Evolutionary conservation across 2,329 filamentous ascomycete genomes (phyloP).

Genomic region (Periconia sp.): DNA sequence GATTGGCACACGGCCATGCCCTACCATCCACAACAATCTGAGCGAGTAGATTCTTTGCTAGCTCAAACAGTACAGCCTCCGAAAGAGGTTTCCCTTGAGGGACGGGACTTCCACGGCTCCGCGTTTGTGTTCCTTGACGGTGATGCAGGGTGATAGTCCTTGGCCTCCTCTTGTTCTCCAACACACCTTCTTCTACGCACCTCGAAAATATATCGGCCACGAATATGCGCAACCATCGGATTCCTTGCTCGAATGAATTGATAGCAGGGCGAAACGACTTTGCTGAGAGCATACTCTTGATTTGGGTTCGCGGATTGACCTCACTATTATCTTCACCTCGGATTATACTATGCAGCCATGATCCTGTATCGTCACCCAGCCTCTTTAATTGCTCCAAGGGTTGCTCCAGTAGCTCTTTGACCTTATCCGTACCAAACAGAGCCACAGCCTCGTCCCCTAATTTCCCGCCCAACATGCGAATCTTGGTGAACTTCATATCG

Average conservation of each 20-base stretch:
- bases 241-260: slow-evolving; percentile 73
- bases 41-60: slow-evolving; percentile 74
- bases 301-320: slow-evolving; percentile 86
- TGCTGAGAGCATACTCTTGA: slow-evolving; percentile 96
- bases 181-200: slow-evolving; percentile 84
- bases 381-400: slow-evolving; percentile 74
- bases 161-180: slow-evolving; percentile 84
- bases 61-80: slow-evolving; percentile 70
- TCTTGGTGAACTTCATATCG: slow-evolving; percentile 90
- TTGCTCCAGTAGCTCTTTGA: slow-evolving; percentile 73
- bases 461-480: slow-evolving; percentile 93
- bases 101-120: slow-evolving; percentile 75
- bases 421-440: slow-evolving; percentile 77
- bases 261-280: slow-evolving; percentile 92
- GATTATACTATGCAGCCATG: slow-evolving; percentile 82
- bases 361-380: slow-evolving; percentile 80
- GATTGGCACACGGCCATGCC: slow-evolving; percentile 88
- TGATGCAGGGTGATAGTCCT: slow-evolving; percentile 85
- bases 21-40: slow-evolving; percentile 77
- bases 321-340: slow-evolving; percentile 85
- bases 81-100: slow-evolving; percentile 73
- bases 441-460: slow-evolving; percentile 82
- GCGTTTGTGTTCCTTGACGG: slow-evolving; percentile 70
- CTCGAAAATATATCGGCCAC: slow-evolving; percentile 87
- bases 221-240: slow-evolving; percentile 88